Conservation (phyloP, 768 basidiomycete genomes). For the Suillus subluteus region DNA sequence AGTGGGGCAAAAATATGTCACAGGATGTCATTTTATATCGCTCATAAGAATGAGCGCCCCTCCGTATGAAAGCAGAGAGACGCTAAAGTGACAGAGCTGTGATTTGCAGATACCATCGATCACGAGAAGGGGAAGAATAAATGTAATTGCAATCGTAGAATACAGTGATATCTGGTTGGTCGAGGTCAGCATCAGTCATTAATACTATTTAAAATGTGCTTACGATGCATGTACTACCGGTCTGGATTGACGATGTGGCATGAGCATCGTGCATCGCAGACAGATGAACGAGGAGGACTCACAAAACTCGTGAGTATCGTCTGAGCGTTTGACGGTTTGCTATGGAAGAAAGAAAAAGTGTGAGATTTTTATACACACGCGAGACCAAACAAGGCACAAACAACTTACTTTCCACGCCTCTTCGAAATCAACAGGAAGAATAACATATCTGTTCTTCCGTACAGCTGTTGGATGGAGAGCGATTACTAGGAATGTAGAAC, state of each 20-base stretch:
- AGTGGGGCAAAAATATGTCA: conserved; percentile 46
- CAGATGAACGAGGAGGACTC: conserved; percentile 42
- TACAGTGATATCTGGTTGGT: conserved; percentile 35
- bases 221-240: conserved; percentile 38
- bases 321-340: conserved; percentile 95
- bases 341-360: conserved; percentile 45
- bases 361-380: conserved; percentile 34
- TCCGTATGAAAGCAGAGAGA: conserved; percentile 64
- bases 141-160: conserved; percentile 38
- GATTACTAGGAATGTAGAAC: neutral
- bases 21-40: conserved; percentile 52
- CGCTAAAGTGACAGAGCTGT: conserved; percentile 86
- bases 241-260: conserved; percentile 32
- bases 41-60: conserved; percentile 87
- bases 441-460: conserved; percentile 97
- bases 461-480: conserved; percentile 60
- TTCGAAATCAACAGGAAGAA: conserved; percentile 96
- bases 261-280: conserved; percentile 14
- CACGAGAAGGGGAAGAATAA: conserved; percentile 20
- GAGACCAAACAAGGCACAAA: conserved; percentile 53
- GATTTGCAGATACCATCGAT: conserved; percentile 12
- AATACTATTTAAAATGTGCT: conserved; percentile 39
- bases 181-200: conserved; percentile 19
- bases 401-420: conserved; percentile 97
- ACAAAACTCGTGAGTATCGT: conserved; percentile 99